These are phyloP conservation scores for Krasilnikovozyma curviuscula DNA, from an alignment of 768 basidiomycete genomes.

Conservation along the genomic window DNA sequence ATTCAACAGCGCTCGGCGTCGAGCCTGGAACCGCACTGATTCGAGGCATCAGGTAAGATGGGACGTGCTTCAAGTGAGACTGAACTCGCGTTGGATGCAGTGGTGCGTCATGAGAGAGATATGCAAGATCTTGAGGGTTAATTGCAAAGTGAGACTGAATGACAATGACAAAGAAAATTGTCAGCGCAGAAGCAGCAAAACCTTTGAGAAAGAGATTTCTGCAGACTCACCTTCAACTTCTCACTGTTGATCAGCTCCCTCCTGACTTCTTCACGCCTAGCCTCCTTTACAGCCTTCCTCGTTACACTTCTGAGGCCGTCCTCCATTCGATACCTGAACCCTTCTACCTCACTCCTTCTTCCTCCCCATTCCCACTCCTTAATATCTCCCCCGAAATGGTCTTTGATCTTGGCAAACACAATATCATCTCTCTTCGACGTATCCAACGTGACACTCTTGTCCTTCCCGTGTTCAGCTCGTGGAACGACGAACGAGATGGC, in stretches of 20 bases:
- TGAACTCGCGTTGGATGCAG: constrained; percentile 76
- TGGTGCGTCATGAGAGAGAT: constrained; percentile 81
- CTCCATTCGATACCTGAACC: constrained; percentile 94
- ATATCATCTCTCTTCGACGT: constrained; percentile 56
- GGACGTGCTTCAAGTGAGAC: constrained; percentile 88
- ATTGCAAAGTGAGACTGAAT: constrained; percentile 88
- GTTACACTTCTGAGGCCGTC: constrained; percentile 83
- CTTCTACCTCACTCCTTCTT: constrained; percentile 76
- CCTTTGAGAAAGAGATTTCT: background rate
- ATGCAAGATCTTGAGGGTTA: constrained; percentile 82
- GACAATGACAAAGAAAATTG: background rate
- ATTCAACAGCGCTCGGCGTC: background rate
- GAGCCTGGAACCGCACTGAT: constrained; percentile 40
- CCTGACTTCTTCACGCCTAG: constrained; percentile 81
- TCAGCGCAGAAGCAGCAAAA: constrained; percentile 1
- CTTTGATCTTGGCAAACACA: constrained; percentile 57
- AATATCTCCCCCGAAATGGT: constrained; percentile 38
- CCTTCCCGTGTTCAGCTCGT: constrained; percentile 24
- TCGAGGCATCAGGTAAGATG: constrained; percentile 72
- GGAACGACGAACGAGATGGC: constrained; percentile 70
- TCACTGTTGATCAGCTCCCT: constrained; percentile 84
- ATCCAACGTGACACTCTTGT: constrained; percentile 43
- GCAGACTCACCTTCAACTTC: constrained; percentile 69
- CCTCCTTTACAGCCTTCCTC: constrained; percentile 65
- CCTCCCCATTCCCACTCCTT: constrained; percentile 80